Percentiles rank a stretch among this genome's conserved stretches.
Conservation (phyloP, 148 eudicot genomes). For the Heliosperma pusillum region DNA sequence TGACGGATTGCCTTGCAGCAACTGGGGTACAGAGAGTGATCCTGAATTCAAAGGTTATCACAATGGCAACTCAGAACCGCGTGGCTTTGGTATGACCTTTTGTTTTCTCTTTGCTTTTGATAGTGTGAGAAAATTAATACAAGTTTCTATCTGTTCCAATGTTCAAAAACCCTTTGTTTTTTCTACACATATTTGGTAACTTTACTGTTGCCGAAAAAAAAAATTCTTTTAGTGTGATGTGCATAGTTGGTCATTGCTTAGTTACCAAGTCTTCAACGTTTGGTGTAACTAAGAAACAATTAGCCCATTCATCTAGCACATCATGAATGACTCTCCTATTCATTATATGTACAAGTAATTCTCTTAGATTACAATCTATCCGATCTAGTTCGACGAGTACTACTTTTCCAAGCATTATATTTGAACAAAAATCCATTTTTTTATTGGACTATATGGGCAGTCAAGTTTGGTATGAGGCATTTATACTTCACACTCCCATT, state of each 20-base stretch:
- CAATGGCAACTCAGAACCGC: constrained; percentile 88
- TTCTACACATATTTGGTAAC: not conserved
- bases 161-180: not conserved
- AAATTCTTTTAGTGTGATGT: no score
- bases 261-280: no score
- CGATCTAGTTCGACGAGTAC: no score
- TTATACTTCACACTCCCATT: constrained; percentile 1
- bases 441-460: not conserved
- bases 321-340: no score
- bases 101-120: constrained; percentile 7
- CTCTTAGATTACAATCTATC: no score
- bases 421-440: no score
- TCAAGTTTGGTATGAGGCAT: not conserved
- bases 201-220: no score
- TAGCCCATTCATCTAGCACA: no score
- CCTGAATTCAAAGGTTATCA: constrained; percentile 84
- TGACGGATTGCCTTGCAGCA: constrained; percentile 41
- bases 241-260: no score
- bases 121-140: not conserved
- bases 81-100: constrained; percentile 69
- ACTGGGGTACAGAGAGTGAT: constrained; percentile 96
- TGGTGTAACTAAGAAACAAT: no score
- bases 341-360: no score
- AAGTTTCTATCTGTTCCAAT: not conserved
- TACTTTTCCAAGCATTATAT: no score